phyloP scores from a whole-genome alignment of 2,329 filamentous ascomycete genomes.

The Talaromyces amestolkiae region DNA sequence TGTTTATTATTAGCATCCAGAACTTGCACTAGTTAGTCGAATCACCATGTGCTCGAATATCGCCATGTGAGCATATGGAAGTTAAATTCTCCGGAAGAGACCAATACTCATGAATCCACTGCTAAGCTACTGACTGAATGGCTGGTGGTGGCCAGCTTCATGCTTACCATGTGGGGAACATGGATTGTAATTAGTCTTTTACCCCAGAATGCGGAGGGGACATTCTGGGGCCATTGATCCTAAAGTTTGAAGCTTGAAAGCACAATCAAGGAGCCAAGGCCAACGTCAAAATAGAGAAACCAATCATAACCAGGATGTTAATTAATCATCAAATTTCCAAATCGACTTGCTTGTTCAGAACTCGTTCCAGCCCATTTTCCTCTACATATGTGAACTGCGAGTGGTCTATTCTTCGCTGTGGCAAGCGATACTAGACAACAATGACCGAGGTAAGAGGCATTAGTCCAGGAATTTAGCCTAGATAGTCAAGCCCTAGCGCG shows the following conservation, averaged over 20 bases:
- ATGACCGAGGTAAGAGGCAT: not conserved
- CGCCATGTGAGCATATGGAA: not conserved
- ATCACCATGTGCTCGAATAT: not conserved
- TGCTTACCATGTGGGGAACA: conserved; percentile 1
- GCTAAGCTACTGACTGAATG: not conserved
- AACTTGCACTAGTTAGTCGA: not conserved
- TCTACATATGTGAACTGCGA: not conserved
- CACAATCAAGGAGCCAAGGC: not conserved
- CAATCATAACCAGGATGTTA: not conserved
- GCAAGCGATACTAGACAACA: not conserved
- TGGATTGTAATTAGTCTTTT: not conserved
- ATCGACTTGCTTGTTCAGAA: not conserved
- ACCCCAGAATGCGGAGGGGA: conserved; percentile 8
- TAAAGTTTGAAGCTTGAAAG: not conserved
- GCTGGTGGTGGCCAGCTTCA: not conserved
- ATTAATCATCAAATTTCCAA: no score
- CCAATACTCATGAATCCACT: not conserved
- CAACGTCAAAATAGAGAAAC: not conserved
- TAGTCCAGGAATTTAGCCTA: not conserved
- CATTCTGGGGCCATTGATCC: not conserved
- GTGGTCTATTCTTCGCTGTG: not conserved
- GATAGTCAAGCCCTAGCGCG: not conserved
- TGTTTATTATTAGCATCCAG: not conserved
- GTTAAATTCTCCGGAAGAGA: not conserved
- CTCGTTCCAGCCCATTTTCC: not conserved